Evolutionary conservation across 106 monocot genomes (phyloP), one percentile per base, ranked within the genome.

Genomic region (Dendrobium huoshanense): DNA sequence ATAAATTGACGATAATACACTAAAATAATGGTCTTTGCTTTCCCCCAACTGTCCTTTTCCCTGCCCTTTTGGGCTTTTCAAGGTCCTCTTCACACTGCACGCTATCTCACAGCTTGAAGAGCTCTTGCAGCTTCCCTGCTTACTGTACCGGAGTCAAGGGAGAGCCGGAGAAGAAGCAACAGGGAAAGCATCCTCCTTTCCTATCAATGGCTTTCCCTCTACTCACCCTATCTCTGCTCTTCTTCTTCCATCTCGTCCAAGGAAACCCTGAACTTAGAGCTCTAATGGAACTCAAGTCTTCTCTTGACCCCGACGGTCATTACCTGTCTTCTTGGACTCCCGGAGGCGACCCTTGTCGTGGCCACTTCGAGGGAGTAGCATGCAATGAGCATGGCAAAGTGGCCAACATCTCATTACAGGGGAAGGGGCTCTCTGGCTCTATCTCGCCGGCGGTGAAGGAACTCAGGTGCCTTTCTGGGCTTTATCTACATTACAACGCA

Each of bases 331-430:
- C 95, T 4, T 96, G 95, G 95, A 84, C 89, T 37, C 48, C n/a
- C 45, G 80, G 75, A 1, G 82, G 88, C 0, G 89, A 96, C 77
- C 95, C 91, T 4, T 93, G 95, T 81, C 55, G 48, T 3, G 89
- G 89, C 0, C 79, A 74, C 51, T 96, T 96, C 82, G 88, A 85
- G 70, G 95, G 95, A 8, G 93, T 96, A 9, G 91, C 91, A 16
- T 96, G 95, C 86, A 87, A 93, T 73, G 83, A 70, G 56, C 72
- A 89, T 37, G 93, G 93, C 1, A 87, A 87, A 78, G 95, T 96
- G 37, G 85, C 84, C 19, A 93, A 91, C 82, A 88, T 96, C 65
- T 93, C 95, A 5, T 81, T 96, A 24, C 95, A 96, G 81, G 95
- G 95, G 40, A 91, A 89, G 79, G 91, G 91, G 9, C 91, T 95